Evolutionary conservation across 768 basidiomycete genomes (phyloP).

Genomic region (Lyophyllum atratum): DNA sequence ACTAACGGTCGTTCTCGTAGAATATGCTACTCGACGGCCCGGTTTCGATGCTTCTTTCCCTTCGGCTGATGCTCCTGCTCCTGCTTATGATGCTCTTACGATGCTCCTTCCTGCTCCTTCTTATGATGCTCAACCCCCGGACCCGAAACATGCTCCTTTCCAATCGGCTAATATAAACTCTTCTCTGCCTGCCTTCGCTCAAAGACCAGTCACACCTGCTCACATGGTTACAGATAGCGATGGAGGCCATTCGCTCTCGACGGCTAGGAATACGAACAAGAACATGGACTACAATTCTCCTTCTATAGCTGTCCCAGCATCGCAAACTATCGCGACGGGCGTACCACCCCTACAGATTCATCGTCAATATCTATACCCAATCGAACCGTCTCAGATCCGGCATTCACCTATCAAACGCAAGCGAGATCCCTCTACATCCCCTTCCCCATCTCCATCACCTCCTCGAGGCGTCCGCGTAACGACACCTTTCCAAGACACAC

Average conservation of each 20-base stretch:
- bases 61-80: no score
- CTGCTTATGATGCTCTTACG: no score
- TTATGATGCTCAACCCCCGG: no score
- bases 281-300: neutral
- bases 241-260: neutral
- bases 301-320: neutral
- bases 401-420: neutral
- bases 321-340: neutral
- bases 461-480: neutral
- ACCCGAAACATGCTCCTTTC: neutral
- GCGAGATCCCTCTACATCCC: neutral
- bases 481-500: neutral
- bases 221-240: neutral
- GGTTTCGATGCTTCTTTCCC: neutral
- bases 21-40: neutral
- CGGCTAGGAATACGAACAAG: no score
- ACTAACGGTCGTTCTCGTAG: neutral
- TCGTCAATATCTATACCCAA: neutral
- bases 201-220: neutral
- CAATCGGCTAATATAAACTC: neutral
- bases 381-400: neutral
- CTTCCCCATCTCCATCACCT: constrained; percentile 7
- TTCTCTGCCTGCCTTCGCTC: neutral
- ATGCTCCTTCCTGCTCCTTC: no score
- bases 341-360: neutral